These are phyloP conservation scores for Pythium folliculosum DNA, from an alignment of 352 stramenopile species.

Conservation along the genomic window DNA sequence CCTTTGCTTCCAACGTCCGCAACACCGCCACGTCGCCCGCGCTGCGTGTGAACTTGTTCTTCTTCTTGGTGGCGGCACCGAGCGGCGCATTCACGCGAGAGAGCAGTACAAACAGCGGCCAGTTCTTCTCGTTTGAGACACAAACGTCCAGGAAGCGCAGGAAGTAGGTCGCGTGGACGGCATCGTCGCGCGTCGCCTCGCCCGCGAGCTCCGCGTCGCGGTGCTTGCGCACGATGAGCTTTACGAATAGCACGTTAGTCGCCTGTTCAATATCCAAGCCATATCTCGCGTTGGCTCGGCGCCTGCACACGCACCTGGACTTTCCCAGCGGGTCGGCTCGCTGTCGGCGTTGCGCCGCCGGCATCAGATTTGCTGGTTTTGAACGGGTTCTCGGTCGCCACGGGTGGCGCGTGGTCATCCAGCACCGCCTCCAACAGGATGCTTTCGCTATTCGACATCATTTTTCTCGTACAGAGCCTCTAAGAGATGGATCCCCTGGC, in stretches of 20 bases:
- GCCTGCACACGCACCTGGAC: constrained; percentile 17
- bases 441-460: constrained; percentile 16
- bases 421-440: constrained; percentile 34
- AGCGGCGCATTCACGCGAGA: constrained; percentile 32
- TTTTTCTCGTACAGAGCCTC: not conserved
- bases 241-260: too few relatives aligned
- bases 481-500: too few relatives aligned
- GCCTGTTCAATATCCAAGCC: too few relatives aligned
- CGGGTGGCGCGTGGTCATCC: constrained; percentile 19
- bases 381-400: constrained; percentile 33
- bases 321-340: constrained; percentile 10
- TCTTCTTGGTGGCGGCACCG: not conserved
- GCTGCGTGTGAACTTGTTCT: not conserved
- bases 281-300: too few relatives aligned
- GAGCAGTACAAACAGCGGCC: constrained; percentile 63
- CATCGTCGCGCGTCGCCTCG: not conserved
- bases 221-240: constrained; percentile 26
- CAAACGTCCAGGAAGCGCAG: constrained; percentile 58
- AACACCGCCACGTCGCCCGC: constrained; percentile 34
- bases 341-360: not conserved
- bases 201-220: not conserved
- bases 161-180: constrained; percentile 29
- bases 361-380: not conserved
- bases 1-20: constrained; percentile 40
- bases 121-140: constrained; percentile 57